Base-by-base conservation (phyloP, 1,139 yeast genomes). In the Pichia sp. region DNA sequence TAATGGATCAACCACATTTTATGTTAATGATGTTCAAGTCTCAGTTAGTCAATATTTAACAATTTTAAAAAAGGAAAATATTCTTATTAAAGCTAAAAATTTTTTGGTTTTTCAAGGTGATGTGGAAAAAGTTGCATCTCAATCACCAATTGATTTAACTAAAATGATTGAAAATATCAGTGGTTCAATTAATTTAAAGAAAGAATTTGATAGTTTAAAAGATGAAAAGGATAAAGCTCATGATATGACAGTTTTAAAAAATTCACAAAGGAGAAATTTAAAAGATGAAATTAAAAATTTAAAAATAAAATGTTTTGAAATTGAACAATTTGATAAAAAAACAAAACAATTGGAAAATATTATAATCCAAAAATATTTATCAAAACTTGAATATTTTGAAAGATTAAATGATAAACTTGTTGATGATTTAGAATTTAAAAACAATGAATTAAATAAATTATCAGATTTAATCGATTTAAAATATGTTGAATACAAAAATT, bases 31-130 rank as follows among this genome's bases (percentile, higher is more conserved):
- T 43, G 71, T 70, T 50, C 66, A 71, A 1, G 92, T 83, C 1
- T 73, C 86, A 5, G 83, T 84, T 4, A 68, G 74, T 40, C 83
- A 83, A 55, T 92, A 90, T 62, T 66, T 84, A 0, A 71, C 73
- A 45, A 73, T 81, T 2, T 73, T 94, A 60, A 86, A 85, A 56
- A 71, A 72, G n/a, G 95, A 90, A 62, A 86, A 87, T 59, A 89
- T 94, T 51, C 70, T 90, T 54, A 85, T 89, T 56, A 87, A 86
- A 62, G 97, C 97, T 2, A 78, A 90, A 60, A 90, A 94, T 65
- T 92, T 92, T 62, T 69, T 92, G 54, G 97, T 94, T 18, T 90
- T 92, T 64, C 98, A 92, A 69, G 98, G 98, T 49, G 97, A 92
- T 63, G 95, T 92, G 43, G 98, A 92, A 64, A 85, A 84, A 57